Evolutionary conservation across 2,329 filamentous ascomycete species (phyloP).

Genomic region (Fonsecaea monophora): DNA sequence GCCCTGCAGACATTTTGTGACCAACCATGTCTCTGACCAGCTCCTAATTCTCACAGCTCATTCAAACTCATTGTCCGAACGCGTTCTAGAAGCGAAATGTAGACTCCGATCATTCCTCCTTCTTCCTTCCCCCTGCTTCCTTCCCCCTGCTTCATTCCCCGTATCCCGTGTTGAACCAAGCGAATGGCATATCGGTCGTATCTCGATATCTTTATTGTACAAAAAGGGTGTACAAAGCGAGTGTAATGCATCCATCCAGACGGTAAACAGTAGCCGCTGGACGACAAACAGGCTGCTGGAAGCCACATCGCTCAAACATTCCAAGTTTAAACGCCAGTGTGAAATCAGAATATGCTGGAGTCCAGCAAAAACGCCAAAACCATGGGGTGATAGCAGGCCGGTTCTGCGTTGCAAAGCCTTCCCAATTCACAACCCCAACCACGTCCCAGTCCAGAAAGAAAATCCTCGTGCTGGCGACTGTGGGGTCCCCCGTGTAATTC

Average conservation of each 20-base stretch:
- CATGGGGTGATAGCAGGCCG: neutral
- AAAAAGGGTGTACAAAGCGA: constrained; percentile 33
- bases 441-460: neutral
- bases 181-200: constrained; percentile 38
- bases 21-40: constrained; percentile 1
- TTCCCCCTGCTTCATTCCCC: constrained; percentile 13
- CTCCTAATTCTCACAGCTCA: neutral
- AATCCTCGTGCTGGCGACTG: neutral
- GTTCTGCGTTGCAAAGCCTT: neutral
- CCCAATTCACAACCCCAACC: neutral
- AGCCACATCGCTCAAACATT: neutral
- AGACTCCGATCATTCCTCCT: constrained; percentile 5
- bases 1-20: neutral
- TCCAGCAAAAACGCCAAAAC: neutral
- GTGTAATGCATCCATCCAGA: constrained; percentile 29
- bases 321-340: constrained; percentile 15
- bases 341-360: neutral
- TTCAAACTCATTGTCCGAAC: neutral
- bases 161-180: constrained; percentile 24
- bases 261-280: constrained; percentile 35
- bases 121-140: constrained; percentile 12
- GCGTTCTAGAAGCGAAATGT: constrained; percentile 3
- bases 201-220: constrained; percentile 36
- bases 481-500: neutral
- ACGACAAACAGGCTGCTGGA: constrained; percentile 15